A percentile compares a stretch with the other conserved stretches of the same genome.
phyloP scores from a whole-genome alignment of 2,329 filamentous ascomycete genomes.

The Curvularia verruculosa region DNA sequence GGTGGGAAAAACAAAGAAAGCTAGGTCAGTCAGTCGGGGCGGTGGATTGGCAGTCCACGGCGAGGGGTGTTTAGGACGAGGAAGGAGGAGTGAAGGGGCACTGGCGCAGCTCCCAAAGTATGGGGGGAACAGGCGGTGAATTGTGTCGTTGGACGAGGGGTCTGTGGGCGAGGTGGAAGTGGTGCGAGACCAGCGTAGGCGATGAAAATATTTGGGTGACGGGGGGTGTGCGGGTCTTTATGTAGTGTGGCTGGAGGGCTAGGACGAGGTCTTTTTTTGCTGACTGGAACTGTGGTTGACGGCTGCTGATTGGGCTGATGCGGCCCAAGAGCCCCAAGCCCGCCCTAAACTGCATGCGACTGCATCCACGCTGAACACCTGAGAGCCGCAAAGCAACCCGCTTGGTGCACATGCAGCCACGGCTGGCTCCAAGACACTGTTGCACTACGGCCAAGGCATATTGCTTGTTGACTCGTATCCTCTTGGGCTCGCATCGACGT shows the following conservation, averaged over 20 bases:
- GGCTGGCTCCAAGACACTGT: neutral
- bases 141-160: neutral
- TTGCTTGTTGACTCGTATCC: slow-evolving; percentile 6
- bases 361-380: neutral
- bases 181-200: slow-evolving; percentile 36
- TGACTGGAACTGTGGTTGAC: slow-evolving; percentile 4
- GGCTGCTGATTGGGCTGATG: slow-evolving; percentile 18
- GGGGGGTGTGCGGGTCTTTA: slow-evolving; percentile 19
- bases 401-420: neutral
- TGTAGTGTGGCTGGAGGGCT: slow-evolving; percentile 11
- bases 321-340: neutral
- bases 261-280: slow-evolving; percentile 16
- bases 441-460: neutral
- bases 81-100: slow-evolving; percentile 15
- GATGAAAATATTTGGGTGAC: slow-evolving; percentile 26
- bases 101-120: slow-evolving; percentile 16
- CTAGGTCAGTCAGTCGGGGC: slow-evolving; percentile 36
- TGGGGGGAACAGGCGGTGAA: slow-evolving; percentile 4
- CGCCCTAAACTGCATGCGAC: slow-evolving; percentile 1
- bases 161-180: slow-evolving; percentile 5
- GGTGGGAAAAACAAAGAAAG: slow-evolving; percentile 28
- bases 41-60: slow-evolving; percentile 25
- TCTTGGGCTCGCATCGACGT: neutral
- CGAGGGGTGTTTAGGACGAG: slow-evolving; percentile 22
- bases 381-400: neutral